These are phyloP conservation scores for Acer campestre DNA, from an alignment of 345 rosid genomes.

Conservation along the genomic window DNA sequence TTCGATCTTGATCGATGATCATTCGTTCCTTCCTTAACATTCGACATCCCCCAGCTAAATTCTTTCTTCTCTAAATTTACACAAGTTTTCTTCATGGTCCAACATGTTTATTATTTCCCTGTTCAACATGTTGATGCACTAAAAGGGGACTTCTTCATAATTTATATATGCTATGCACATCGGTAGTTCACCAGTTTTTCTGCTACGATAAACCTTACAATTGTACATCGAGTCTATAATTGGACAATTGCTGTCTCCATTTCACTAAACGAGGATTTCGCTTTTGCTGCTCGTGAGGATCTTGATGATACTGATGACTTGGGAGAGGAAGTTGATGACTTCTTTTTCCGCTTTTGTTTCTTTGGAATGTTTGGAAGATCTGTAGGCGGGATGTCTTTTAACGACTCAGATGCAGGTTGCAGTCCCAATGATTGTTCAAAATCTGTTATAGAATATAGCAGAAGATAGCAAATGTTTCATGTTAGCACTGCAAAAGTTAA, in stretches of 20 bases:
- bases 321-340: conserved; percentile 40
- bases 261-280: conserved; percentile 32
- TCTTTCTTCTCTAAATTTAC: conserved; percentile 13
- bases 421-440: conserved; percentile 38
- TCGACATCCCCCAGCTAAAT: neutral
- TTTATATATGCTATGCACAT: conserved; percentile 15
- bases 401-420: conserved; percentile 32
- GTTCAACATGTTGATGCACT: neutral
- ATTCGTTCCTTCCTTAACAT: neutral
- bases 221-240: conserved; percentile 20
- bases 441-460: conserved; percentile 32
- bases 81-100: conserved; percentile 19
- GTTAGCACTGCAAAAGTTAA: neutral
- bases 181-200: neutral
- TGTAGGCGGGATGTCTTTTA: conserved; percentile 31
- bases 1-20: neutral
- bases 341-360: conserved; percentile 58
- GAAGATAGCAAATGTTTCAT: neutral
- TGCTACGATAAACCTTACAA: neutral
- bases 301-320: conserved; percentile 43
- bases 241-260: conserved; percentile 23
- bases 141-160: conserved; percentile 1
- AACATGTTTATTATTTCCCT: neutral
- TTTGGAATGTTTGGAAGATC: conserved; percentile 46
- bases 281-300: conserved; percentile 36